A percentile compares a stretch with the other conserved stretches of the same genome.
Conservation (phyloP, 257 asterid species). For the Oldenlandia corymbosa region DNA sequence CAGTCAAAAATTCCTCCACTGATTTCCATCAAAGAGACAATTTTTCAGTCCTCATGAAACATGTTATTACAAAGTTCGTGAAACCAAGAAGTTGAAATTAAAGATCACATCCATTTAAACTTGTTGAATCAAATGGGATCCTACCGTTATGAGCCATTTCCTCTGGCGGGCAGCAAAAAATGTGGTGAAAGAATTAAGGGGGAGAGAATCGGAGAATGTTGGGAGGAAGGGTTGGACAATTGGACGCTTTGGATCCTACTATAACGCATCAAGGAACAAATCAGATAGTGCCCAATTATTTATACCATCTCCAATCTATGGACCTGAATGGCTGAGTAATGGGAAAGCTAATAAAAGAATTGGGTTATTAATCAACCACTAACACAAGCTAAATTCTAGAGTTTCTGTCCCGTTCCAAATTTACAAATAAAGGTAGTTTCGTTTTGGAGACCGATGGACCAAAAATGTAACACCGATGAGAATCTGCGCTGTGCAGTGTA, state of each 20-base stretch:
- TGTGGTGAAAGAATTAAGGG: conserved; percentile 1
- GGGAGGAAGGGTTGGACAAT: not conserved
- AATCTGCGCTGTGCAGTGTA: no score
- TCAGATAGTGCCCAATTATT: not conserved
- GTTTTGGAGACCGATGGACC: no score
- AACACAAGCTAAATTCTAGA: not conserved
- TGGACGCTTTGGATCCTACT: not conserved
- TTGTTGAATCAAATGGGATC: conserved; percentile 4
- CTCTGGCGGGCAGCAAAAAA: not conserved
- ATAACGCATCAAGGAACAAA: not conserved
- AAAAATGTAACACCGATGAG: no score
- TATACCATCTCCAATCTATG: conserved; percentile 5
- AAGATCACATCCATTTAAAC: no score
- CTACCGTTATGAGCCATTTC: conserved; percentile 57
- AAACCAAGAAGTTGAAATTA: no score
- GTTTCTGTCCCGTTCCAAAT: not conserved
- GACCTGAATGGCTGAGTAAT: conserved; percentile 8
- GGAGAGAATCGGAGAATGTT: conserved; percentile 7
- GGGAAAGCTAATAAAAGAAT: not conserved
- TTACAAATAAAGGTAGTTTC: no score
- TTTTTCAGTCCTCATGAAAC: not conserved
- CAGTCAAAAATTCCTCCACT: conserved; percentile 48
- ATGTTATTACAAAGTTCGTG: not conserved
- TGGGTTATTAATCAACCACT: not conserved
- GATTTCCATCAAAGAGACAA: conserved; percentile 19